Conservation (phyloP, 305 asterid genomes). For the Solanum chacoense region DNA sequence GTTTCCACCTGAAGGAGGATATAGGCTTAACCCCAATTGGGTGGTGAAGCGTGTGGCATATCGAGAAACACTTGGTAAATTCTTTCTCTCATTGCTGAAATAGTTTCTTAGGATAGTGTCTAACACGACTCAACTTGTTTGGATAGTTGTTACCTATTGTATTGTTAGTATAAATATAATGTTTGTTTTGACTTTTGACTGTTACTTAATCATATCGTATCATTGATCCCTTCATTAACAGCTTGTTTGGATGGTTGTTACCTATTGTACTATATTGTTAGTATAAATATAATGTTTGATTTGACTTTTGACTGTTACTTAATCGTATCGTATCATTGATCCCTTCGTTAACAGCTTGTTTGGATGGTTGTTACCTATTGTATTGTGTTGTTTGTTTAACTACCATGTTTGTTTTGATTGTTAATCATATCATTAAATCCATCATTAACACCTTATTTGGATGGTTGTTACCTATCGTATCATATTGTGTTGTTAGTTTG, state of each 20-base stretch:
- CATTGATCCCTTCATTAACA: background rate
- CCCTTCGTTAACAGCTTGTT: background rate
- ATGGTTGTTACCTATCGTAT: background rate
- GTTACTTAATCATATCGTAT: background rate
- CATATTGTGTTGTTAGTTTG: background rate
- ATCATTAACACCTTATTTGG: background rate
- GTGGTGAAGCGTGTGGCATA: conserved; percentile 26
- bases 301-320: background rate
- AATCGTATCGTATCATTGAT: background rate
- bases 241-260: background rate
- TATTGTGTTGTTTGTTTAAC: background rate
- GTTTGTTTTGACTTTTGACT: background rate
- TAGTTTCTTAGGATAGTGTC: background rate
- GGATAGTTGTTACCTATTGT: background rate
- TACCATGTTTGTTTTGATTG: background rate
- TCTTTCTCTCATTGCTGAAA: background rate
- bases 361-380: background rate
- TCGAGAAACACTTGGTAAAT: conserved; percentile 33
- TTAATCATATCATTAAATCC: background rate
- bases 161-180: background rate
- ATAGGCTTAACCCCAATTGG: conserved; percentile 54
- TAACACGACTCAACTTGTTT: background rate
- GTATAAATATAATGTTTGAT: background rate
- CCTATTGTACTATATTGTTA: background rate
- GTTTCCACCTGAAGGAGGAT: conserved; percentile 57